Evolutionary conservation across 129 eudicot genomes (phyloP).

Genomic region (Flaveria sonorensis): DNA sequence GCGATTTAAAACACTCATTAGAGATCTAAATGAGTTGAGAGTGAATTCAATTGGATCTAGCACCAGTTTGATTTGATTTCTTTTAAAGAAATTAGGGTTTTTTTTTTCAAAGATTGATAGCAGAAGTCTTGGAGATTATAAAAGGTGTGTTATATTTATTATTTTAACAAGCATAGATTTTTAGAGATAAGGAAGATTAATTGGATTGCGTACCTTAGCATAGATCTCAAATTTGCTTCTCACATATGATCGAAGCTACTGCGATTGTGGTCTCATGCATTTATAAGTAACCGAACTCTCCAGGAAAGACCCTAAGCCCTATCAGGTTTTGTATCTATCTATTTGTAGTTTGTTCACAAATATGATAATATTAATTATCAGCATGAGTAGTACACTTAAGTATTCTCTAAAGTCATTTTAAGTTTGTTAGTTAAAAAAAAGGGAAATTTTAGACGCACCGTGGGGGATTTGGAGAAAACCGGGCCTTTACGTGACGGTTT

Average conservation of each 20-base stretch:
- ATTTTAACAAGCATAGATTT: conserved; percentile 2
- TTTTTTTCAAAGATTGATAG: background rate
- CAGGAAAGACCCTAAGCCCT: background rate
- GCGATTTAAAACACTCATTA: background rate
- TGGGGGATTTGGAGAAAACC: too few species aligned
- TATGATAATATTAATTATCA: too few species aligned
- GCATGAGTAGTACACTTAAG: too few species aligned
- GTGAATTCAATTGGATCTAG: conserved; percentile 4
- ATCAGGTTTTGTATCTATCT: background rate
- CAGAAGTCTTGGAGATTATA: background rate
- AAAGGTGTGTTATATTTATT: background rate
- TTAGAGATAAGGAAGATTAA: background rate
- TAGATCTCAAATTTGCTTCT: too few species aligned
- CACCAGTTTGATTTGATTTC: background rate
- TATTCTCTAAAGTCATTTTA: too few species aligned
- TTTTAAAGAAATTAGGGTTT: conserved; percentile 6
- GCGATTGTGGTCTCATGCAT: background rate
- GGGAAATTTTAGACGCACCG: too few species aligned
- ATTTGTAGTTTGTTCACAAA: too few species aligned
- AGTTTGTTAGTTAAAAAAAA: too few species aligned
- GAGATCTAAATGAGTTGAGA: background rate
- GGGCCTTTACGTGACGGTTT: too few species aligned
- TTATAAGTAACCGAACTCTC: background rate
- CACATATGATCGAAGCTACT: too few species aligned
- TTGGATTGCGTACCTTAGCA: too few species aligned